A percentile compares a stretch with the other conserved stretches of the same genome.
phyloP scores from a whole-genome alignment of 306 rosid species.

The Vigna angularis region DNA sequence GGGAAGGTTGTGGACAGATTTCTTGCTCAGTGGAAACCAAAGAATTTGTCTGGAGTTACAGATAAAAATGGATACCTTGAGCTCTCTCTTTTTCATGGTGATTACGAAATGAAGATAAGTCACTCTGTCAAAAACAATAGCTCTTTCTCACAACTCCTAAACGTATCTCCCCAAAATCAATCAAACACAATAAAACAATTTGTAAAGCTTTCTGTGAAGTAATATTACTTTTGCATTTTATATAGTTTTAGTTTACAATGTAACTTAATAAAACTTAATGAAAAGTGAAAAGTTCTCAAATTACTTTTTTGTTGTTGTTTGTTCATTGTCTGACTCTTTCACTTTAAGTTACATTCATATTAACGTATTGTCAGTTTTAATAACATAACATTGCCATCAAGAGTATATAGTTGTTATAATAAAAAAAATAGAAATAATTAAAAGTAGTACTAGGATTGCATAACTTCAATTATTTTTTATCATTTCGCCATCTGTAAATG shows the following conservation, averaged over 20 bases:
- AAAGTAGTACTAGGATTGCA: too few relatives aligned
- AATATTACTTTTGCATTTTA: background rate
- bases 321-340: too few relatives aligned
- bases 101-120: conserved; percentile 32
- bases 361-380: too few relatives aligned
- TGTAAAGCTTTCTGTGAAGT: conserved; percentile 6
- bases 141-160: background rate
- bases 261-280: too few relatives aligned
- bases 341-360: too few relatives aligned
- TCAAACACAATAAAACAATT: background rate
- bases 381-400: too few relatives aligned
- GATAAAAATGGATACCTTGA: conserved; percentile 42
- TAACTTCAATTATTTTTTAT: too few relatives aligned
- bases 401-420: too few relatives aligned
- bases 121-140: conserved; percentile 23
- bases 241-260: background rate
- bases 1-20: conserved; percentile 79
- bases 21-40: conserved; percentile 61
- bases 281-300: too few relatives aligned
- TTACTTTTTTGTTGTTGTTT: too few relatives aligned
- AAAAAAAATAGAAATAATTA: too few relatives aligned
- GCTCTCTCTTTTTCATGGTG: conserved; percentile 42
- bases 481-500: too few relatives aligned
- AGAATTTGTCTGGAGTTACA: conserved; percentile 11
- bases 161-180: conserved; percentile 3